phyloP scores from a whole-genome alignment of 2,329 filamentous ascomycete genomes.

The Claviceps fusiformis region DNA sequence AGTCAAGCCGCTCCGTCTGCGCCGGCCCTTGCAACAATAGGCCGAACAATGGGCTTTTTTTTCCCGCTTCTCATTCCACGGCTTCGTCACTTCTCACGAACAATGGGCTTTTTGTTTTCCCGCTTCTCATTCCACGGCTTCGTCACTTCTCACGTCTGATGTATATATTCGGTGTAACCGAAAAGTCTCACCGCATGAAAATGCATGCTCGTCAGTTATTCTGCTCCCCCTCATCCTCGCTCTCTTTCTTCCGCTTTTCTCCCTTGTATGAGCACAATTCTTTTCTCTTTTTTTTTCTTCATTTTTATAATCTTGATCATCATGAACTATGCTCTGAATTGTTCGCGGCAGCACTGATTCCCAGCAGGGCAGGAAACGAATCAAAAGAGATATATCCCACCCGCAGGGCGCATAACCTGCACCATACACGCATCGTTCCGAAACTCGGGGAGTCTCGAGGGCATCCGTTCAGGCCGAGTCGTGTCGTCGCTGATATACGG shows the following conservation, averaged over 20 bases:
- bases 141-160: not conserved
- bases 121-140: no score
- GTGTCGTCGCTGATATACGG: not conserved
- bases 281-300: not conserved
- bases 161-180: not conserved
- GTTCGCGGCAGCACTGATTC: no score
- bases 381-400: no score
- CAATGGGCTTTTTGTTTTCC: no score
- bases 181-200: not conserved
- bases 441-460: no score
- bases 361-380: not conserved
- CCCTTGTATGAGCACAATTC: not conserved
- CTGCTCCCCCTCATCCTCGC: not conserved
- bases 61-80: no score
- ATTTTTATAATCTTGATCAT: not conserved
- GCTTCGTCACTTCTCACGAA: not conserved
- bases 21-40: no score
- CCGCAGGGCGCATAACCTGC: no score
- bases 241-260: not conserved
- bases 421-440: no score
- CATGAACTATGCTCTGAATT: no score
- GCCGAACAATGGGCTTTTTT: no score
- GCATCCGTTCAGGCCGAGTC: not conserved
- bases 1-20: no score
- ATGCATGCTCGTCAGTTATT: not conserved